These are phyloP conservation scores for Paracoccidioides brasiliensis DNA, from an alignment of 2,329 filamentous ascomycete species.

Conservation along the genomic window DNA sequence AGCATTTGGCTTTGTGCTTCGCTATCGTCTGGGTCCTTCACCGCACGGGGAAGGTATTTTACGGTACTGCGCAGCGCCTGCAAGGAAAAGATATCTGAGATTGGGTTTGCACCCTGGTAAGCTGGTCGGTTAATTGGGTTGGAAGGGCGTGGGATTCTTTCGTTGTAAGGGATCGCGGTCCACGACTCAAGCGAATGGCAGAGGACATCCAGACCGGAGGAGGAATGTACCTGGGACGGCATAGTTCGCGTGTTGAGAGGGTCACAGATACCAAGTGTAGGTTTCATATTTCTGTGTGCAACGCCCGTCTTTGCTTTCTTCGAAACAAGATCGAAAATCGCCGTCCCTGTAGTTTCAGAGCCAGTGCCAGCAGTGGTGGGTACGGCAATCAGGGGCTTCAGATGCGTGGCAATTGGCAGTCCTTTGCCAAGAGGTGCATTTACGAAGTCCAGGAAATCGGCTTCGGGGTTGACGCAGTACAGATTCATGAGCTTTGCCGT, in stretches of 20 bases:
- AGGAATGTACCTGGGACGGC: constrained; percentile 85
- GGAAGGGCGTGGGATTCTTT: constrained; percentile 66
- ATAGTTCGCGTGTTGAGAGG: constrained; percentile 90
- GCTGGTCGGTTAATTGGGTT: constrained; percentile 88
- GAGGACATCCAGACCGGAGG: constrained; percentile 83
- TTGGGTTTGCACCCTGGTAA: constrained; percentile 95
- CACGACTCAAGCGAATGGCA: constrained; percentile 93
- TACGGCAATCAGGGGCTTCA: constrained; percentile 67
- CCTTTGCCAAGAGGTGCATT: constrained; percentile 88
- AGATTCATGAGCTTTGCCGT: constrained; percentile 98
- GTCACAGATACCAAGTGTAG: constrained; percentile 76
- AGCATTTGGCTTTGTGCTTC: constrained; percentile 96
- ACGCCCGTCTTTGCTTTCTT: constrained; percentile 91
- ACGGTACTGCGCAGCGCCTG: constrained; percentile 71
- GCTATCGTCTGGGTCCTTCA: constrained; percentile 74
- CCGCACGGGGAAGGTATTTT: constrained; percentile 81
- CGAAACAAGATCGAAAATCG: constrained; percentile 88
- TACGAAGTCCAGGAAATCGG: constrained; percentile 93
- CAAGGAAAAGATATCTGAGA: constrained; percentile 92
- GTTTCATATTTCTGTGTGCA: constrained; percentile 89
- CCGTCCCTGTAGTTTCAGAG: constrained; percentile 91
- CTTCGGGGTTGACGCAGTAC: constrained; percentile 79
- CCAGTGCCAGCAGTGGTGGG: constrained; percentile 79
- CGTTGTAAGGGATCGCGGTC: constrained; percentile 90
- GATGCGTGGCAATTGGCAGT: constrained; percentile 53